Evolutionary conservation across 1,284 basidiomycete species (phyloP).

Genomic region (Fomitopsis palustris): DNA sequence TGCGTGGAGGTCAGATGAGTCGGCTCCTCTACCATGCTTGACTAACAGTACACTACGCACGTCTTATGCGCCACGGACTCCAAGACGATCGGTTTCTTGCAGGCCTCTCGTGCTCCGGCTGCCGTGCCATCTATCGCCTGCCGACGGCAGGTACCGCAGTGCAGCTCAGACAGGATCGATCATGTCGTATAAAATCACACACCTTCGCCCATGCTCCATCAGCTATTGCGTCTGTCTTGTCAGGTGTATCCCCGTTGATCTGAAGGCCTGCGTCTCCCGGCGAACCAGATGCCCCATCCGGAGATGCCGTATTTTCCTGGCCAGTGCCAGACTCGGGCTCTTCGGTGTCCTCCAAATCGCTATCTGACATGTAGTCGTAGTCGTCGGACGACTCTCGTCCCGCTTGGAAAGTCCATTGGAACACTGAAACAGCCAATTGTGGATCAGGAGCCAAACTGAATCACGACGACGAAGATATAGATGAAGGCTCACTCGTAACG

Average conservation of each 20-base stretch:
- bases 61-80: constrained; percentile 51
- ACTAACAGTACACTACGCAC: neutral
- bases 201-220: no score
- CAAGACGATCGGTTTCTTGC: neutral
- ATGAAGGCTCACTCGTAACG: neutral
- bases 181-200: no score
- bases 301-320: neutral
- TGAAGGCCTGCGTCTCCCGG: neutral
- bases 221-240: no score
- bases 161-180: neutral
- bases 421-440: neutral
- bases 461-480: neutral
- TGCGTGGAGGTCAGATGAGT: neutral
- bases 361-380: neutral
- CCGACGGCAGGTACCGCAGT: neutral
- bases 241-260: no score
- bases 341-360: neutral
- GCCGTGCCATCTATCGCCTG: neutral
- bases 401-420: neutral
- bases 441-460: neutral
- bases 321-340: neutral
- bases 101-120: neutral
- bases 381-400: neutral
- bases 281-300: neutral
- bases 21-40: neutral